Evolutionary conservation across 768 basidiomycete species (phyloP), one percentile per base, ranked within the genome.

Genomic region (Phaffia tasmanica): DNA sequence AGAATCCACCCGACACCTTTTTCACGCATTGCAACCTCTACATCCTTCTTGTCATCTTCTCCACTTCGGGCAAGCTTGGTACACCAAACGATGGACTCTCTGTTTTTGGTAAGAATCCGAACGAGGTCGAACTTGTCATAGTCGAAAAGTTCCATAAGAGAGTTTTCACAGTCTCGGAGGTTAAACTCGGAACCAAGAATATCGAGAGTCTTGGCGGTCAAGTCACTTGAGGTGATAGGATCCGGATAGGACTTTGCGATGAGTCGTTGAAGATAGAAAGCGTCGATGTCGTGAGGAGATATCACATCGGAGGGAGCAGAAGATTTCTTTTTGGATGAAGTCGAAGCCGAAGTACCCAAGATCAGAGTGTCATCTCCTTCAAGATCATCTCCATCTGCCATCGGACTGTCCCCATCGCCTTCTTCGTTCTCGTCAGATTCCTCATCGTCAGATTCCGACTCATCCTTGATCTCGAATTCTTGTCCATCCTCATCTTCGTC

Each of bases 1-100:
- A 94, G 74, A 75, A 99, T 97, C 92, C 92, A 98, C 0, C 90
- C 93, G 14, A 93, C 83, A 18, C 89, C 91, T 77, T 89, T 94
- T 79, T 98, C 94, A 55, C 94, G 82, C 95, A 99, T 99, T 0
- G 90, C 90, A 3, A 98, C 94, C 77, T 98, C 94, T 49, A 95
- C 83, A 73, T 97, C 89, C 53, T 93, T 84, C 56, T 87, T 83
- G 75, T 90, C 89, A 55, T 97, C 87, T 0, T 88, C 88, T 71
- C 86, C 85, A 63, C 86, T 87, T 29, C 94, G 84, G 77, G 90
- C 88, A 59, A 97, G 82, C 77, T 93, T 93, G 57, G 95, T 99
- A 72, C 91, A 95, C 95, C 95, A 99, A 0, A 97, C 91, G 58
- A 98, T 81, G 66, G 90, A 87, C 61, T 99, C 95, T 64, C 93